These are phyloP conservation scores for Paradendryphiella salina DNA, from an alignment of 2,329 filamentous ascomycete genomes.

Conservation along the genomic window DNA sequence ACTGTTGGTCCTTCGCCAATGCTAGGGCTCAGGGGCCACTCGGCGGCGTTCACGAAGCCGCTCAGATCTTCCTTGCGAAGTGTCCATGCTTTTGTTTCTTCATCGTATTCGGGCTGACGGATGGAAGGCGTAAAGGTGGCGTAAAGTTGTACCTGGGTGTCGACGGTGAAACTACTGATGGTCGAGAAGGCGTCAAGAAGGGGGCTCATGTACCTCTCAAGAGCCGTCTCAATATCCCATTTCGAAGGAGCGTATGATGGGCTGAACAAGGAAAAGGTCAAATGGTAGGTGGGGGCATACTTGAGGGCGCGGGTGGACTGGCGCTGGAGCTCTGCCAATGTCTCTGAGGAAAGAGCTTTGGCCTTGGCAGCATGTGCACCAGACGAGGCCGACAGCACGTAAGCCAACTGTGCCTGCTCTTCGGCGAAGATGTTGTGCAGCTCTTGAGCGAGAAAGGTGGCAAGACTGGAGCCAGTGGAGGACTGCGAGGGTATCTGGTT, in stretches of 20 bases:
- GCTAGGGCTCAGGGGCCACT: constrained; percentile 94
- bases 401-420: constrained; percentile 77
- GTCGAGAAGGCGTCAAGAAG: constrained; percentile 75
- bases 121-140: constrained; percentile 69
- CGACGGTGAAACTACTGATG: constrained; percentile 94
- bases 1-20: constrained; percentile 92
- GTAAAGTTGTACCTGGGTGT: constrained; percentile 94
- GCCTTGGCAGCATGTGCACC: constrained; percentile 50
- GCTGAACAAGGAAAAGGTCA: constrained; percentile 94
- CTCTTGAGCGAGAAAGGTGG: constrained; percentile 76
- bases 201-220: constrained; percentile 79
- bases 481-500: constrained; percentile 68
- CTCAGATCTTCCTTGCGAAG: constrained; percentile 85
- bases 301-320: constrained; percentile 84
- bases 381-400: constrained; percentile 51
- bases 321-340: constrained; percentile 58
- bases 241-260: constrained; percentile 75
- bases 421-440: constrained; percentile 79
- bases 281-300: constrained; percentile 89
- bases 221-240: constrained; percentile 86
- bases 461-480: constrained; percentile 72
- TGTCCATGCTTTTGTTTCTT: constrained; percentile 61
- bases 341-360: constrained; percentile 55
- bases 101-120: constrained; percentile 59
- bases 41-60: constrained; percentile 94